These are phyloP conservation scores for Agroathelia rolfsii DNA, from an alignment of 1,284 basidiomycete genomes.

Conservation along the genomic window DNA sequence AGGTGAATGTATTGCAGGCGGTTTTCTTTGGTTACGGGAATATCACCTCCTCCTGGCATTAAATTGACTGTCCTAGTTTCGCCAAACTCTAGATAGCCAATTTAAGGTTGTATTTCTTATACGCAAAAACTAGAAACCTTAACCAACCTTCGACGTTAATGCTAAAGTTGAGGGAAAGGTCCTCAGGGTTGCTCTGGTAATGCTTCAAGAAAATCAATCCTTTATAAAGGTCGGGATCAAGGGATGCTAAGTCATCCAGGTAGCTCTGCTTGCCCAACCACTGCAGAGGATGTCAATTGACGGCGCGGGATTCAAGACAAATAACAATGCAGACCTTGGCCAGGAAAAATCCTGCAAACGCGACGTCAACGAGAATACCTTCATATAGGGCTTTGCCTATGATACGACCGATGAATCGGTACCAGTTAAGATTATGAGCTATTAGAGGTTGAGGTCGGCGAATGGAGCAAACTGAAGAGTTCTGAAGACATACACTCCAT, in stretches of 20 bases:
- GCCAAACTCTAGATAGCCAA: slow-evolving; percentile 64
- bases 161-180: slow-evolving; percentile 89
- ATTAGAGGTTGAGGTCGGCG: too few relatives aligned
- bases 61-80: slow-evolving; percentile 73
- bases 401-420: slow-evolving; percentile 87
- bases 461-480: slow-evolving; percentile 6
- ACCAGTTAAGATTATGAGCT: slow-evolving; percentile 88
- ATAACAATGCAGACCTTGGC: slow-evolving; percentile 50
- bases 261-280: slow-evolving; percentile 86
- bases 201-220: slow-evolving; percentile 92
- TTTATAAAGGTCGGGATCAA: slow-evolving; percentile 90
- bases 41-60: slow-evolving; percentile 74
- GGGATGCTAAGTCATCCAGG: slow-evolving; percentile 82
- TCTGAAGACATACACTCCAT: slow-evolving; percentile 36
- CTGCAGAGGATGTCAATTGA: slow-evolving; percentile 25
- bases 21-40: slow-evolving; percentile 86
- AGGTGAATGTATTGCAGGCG: slow-evolving; percentile 86
- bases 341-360: slow-evolving; percentile 93
- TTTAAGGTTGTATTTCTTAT: neutral
- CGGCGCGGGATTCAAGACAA: slow-evolving; percentile 1
- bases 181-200: slow-evolving; percentile 81
- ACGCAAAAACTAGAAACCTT: slow-evolving; percentile 1
- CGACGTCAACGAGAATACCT: slow-evolving; percentile 92
- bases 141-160: slow-evolving; percentile 73
- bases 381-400: slow-evolving; percentile 96